These are phyloP conservation scores for Hortaea werneckii DNA, from an alignment of 2,329 filamentous ascomycete species.

Conservation along the genomic window DNA sequence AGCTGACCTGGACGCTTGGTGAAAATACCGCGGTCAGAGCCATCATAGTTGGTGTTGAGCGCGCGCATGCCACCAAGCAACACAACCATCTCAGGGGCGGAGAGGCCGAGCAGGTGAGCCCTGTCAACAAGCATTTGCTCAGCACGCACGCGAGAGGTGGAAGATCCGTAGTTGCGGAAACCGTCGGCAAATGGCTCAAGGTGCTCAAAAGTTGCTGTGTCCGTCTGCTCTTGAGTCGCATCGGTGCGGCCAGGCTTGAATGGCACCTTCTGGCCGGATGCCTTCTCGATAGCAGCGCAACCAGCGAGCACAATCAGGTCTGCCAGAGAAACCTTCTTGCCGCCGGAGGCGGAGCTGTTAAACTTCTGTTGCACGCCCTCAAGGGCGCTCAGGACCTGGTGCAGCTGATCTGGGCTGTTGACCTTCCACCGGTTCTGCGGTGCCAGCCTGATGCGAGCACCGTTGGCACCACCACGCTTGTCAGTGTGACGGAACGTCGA, in stretches of 20 bases:
- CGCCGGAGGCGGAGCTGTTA: conserved; percentile 41
- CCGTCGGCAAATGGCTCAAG: conserved; percentile 63
- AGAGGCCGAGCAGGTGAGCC: conserved; percentile 59
- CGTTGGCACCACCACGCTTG: conserved; percentile 76
- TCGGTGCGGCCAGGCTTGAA: conserved; percentile 66
- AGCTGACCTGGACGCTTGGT: conserved; percentile 58
- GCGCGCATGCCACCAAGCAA: conserved; percentile 63
- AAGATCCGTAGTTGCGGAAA: conserved; percentile 69
- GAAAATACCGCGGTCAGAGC: conserved; percentile 56
- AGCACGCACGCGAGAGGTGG: conserved; percentile 48
- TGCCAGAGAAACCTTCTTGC: conserved; percentile 67
- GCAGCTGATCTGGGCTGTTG: conserved; percentile 61
- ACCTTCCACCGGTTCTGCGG: conserved; percentile 63
- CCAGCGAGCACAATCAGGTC: conserved; percentile 72
- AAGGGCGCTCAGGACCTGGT: conserved; percentile 50
- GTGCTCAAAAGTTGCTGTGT: conserved; percentile 51
- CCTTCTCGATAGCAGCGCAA: conserved; percentile 61
- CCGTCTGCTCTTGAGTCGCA: conserved; percentile 62
- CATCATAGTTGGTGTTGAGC: conserved; percentile 61
- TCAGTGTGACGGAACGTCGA: conserved; percentile 65
- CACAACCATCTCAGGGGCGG: conserved; percentile 60
- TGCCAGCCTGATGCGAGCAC: conserved; percentile 63
- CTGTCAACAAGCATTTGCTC: conserved; percentile 65
- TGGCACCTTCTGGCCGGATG: conserved; percentile 53
- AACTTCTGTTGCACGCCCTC: conserved; percentile 58